A percentile compares a stretch with the other conserved stretches of the same genome.
Conservation (phyloP, 352 stramenopile genomes). For the Globisporangium rhizosaccharum region DNA sequence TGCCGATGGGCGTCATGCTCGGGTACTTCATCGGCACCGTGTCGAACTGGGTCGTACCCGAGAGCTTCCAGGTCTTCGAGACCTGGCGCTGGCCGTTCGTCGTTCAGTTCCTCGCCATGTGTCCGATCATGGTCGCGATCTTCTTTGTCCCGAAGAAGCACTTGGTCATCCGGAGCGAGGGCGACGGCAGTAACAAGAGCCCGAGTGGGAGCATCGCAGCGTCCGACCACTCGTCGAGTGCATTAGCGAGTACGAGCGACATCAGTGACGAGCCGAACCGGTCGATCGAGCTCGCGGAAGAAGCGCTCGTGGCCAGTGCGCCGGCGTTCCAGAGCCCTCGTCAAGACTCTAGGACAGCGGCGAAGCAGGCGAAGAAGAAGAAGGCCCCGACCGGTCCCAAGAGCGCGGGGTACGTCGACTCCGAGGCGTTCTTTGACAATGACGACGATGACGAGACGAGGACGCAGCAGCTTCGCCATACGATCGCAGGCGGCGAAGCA, state of each 20-base stretch:
- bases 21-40: conserved; percentile 81
- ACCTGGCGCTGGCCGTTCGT: conserved; percentile 83
- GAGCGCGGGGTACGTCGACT: conserved; percentile 6
- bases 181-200: conserved; percentile 22
- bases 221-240: conserved; percentile 34
- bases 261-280: conserved; percentile 34
- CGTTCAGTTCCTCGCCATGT: conserved; percentile 72
- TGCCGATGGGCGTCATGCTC: conserved; percentile 83
- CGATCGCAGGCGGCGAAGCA: conserved; percentile 19
- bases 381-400: conserved; percentile 2
- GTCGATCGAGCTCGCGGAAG: conserved; percentile 30
- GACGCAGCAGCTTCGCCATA: conserved; percentile 21
- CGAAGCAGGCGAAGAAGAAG: conserved; percentile 2
- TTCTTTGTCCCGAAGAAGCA: conserved; percentile 82
- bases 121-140: conserved; percentile 69
- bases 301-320: conserved; percentile 1
- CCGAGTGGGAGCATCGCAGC: conserved; percentile 33
- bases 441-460: conserved; percentile 7
- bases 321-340: too few species aligned
- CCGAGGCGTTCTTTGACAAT: background rate
- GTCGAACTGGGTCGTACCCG: conserved; percentile 72
- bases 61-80: conserved; percentile 56
- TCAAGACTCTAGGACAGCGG: background rate
- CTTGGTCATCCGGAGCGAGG: conserved; percentile 60
- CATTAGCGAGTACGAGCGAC: conserved; percentile 16